phyloP scores from a whole-genome alignment of 352 stramenopile species.

The Globisporangium echinulatum region DNA sequence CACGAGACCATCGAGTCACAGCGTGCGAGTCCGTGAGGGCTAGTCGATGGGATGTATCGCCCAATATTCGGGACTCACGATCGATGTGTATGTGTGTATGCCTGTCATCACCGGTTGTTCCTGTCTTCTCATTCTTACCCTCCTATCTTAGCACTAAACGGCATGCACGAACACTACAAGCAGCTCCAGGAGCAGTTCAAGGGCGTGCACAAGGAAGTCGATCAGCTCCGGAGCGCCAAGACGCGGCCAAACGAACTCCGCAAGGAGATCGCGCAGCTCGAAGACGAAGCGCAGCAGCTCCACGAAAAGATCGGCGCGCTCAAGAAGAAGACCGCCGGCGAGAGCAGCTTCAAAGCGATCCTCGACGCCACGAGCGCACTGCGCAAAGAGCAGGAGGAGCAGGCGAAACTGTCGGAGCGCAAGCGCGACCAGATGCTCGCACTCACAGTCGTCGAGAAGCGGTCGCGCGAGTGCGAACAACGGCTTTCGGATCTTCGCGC shows the following conservation, averaged over 20 bases:
- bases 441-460: conserved; percentile 80
- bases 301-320: conserved; percentile 88
- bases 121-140: background rate
- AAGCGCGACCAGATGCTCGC: conserved; percentile 85
- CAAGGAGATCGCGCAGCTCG: conserved; percentile 88
- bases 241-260: conserved; percentile 79
- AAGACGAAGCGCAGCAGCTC: conserved; percentile 89
- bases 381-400: conserved; percentile 92
- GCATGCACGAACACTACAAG: conserved; percentile 89
- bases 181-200: conserved; percentile 93
- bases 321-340: conserved; percentile 81
- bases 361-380: conserved; percentile 87
- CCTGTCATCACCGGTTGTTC: background rate
- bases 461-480: conserved; percentile 60
- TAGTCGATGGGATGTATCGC: no score
- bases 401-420: conserved; percentile 87
- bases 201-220: conserved; percentile 85
- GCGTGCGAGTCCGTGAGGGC: no score
- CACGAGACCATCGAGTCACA: no score
- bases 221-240: conserved; percentile 73
- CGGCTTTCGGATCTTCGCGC: conserved; percentile 65
- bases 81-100: conserved; percentile 1
- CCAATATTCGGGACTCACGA: background rate
- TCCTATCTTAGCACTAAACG: conserved; percentile 31
- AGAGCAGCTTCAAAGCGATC: conserved; percentile 86